phyloP scores from a whole-genome alignment of 2,329 filamentous ascomycete species.

The Cordyceps cateniannulata region DNA sequence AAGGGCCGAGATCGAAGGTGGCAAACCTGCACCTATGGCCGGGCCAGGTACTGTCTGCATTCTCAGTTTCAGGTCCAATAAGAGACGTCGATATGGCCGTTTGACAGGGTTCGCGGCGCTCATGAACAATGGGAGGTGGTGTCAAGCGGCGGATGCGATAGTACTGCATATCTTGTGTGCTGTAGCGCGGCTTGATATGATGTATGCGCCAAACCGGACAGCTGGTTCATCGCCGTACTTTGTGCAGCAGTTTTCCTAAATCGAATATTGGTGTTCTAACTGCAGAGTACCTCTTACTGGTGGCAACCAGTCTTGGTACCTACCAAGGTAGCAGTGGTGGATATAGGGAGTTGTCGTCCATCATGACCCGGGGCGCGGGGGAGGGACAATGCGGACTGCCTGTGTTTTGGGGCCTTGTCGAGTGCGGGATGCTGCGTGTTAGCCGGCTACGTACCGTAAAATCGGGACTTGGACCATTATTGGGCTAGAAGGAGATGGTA shows the following conservation, averaged over 20 bases:
- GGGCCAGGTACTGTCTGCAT: background rate
- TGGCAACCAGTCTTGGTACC: background rate
- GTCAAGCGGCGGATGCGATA: background rate
- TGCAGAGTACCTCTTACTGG: no score
- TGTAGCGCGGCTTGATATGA: background rate
- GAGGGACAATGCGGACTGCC: background rate
- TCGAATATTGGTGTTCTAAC: background rate
- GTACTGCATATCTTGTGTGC: constrained; percentile 11
- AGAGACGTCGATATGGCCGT: background rate
- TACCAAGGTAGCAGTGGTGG: background rate
- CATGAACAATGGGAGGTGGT: background rate
- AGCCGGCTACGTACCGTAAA: background rate
- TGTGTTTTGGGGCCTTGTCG: no score
- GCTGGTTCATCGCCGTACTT: background rate
- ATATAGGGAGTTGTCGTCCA: background rate
- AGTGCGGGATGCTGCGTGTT: no score
- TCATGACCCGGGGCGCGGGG: background rate
- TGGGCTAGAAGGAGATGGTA: background rate
- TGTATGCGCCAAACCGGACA: background rate
- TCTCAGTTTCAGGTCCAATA: background rate
- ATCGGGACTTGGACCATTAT: background rate
- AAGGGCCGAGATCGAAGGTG: background rate
- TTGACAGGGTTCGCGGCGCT: background rate
- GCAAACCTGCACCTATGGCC: background rate
- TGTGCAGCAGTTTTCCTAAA: background rate